Percentiles rank a stretch among this genome's conserved stretches.
Conservation (phyloP, 192 early-diverging fungal species). For the Paraglomus occultum region DNA sequence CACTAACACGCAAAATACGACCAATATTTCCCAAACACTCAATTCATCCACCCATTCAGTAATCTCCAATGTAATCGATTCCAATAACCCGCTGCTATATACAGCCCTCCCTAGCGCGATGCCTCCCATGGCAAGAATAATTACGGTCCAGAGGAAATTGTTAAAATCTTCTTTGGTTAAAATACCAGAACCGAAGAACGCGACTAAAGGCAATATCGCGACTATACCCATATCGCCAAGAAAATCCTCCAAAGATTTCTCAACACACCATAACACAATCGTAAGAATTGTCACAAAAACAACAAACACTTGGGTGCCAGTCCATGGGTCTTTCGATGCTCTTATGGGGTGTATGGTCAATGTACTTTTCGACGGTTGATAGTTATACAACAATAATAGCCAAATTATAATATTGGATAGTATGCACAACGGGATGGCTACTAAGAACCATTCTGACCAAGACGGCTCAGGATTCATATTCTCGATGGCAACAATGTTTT, state of each 20-base stretch:
- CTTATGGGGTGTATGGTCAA: conserved; percentile 56
- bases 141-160: conserved; percentile 92
- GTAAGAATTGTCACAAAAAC: conserved; percentile 69
- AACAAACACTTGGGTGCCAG: conserved; percentile 73
- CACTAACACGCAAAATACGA: conserved; percentile 76
- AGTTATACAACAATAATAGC: conserved; percentile 76
- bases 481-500: conserved; percentile 94
- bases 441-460: conserved; percentile 89
- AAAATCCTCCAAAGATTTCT: conserved; percentile 65
- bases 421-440: conserved; percentile 84
- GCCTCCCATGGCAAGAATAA: conserved; percentile 92
- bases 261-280: conserved; percentile 88
- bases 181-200: conserved; percentile 89
- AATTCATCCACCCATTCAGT: conserved; percentile 61
- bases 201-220: conserved; percentile 86
- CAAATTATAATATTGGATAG: conserved; percentile 80
- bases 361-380: conserved; percentile 69
- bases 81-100: conserved; percentile 79
- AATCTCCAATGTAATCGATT: conserved; percentile 73
- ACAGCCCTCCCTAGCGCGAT: conserved; percentile 92
- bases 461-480: conserved; percentile 86
- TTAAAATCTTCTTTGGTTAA: conserved; percentile 97
- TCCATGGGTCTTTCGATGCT: conserved; percentile 56
- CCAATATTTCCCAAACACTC: conserved; percentile 68
- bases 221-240: conserved; percentile 97